Conservation (phyloP, 441 rosid species). For the Brassica hybrid region DNA sequence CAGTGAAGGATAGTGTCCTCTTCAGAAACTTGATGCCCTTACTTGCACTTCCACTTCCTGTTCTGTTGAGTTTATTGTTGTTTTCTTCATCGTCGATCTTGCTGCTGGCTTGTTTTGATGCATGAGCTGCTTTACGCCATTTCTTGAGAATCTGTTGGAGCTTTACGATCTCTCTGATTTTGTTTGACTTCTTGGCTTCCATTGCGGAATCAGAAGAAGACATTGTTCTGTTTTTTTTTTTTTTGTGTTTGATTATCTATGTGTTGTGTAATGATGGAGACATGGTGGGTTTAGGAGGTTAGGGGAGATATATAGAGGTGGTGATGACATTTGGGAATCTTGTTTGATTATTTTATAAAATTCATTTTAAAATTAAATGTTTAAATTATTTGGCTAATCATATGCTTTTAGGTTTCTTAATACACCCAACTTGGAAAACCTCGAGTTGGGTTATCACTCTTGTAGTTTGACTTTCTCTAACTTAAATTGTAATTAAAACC, state of each 20-base stretch:
- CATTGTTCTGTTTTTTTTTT: not conserved
- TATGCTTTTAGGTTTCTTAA: constrained; percentile 39
- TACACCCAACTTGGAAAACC: constrained; percentile 28
- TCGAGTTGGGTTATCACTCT: constrained; percentile 10
- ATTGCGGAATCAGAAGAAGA: constrained; percentile 34
- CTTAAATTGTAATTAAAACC: constrained; percentile 26
- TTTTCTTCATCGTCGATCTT: constrained; percentile 23
- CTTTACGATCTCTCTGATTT: constrained; percentile 85
- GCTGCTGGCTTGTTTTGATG: constrained; percentile 47
- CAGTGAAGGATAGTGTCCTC: constrained; percentile 76
- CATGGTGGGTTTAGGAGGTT: constrained; percentile 31
- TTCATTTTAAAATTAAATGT: not conserved
- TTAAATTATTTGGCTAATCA: constrained; percentile 36
- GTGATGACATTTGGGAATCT: constrained; percentile 36
- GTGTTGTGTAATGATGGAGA: constrained; percentile 36
- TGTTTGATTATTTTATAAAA: not conserved
- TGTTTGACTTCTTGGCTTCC: constrained; percentile 73
- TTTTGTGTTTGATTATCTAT: constrained; percentile 17
- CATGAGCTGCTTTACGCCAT: constrained; percentile 80
- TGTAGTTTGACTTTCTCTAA: constrained; percentile 22
- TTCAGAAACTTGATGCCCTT: constrained; percentile 82
- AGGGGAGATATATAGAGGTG: constrained; percentile 41
- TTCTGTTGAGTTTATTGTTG: constrained; percentile 30
- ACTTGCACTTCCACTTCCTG: constrained; percentile 44
- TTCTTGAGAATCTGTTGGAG: constrained; percentile 87